Percentiles rank a stretch among this genome's conserved stretches.
phyloP scores from a whole-genome alignment of 2,329 filamentous ascomycete genomes.

The Cladosporium sp. region DNA sequence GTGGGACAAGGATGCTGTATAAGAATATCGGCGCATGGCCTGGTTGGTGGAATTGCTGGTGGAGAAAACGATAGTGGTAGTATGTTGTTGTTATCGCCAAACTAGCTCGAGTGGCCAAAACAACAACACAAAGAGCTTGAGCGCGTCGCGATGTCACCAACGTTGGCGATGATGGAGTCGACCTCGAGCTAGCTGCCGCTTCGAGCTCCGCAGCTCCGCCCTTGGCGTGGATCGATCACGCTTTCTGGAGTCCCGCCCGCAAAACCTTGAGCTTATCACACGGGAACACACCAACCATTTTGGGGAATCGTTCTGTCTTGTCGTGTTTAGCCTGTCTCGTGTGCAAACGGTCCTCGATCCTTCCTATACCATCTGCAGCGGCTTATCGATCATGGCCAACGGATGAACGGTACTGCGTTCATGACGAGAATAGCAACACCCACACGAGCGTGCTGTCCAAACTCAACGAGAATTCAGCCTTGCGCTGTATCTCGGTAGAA shows the following conservation, averaged over 20 bases:
- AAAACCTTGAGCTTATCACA: conserved; percentile 1
- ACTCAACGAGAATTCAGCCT: background rate
- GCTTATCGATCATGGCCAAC: background rate
- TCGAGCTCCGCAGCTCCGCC: background rate
- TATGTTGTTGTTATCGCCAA: background rate
- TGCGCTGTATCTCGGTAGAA: background rate
- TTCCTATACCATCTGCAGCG: background rate
- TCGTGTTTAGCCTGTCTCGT: background rate
- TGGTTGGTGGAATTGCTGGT: background rate
- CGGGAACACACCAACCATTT: background rate
- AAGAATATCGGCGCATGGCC: background rate
- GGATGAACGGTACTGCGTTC: background rate
- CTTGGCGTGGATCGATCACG: background rate
- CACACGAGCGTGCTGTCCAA: background rate
- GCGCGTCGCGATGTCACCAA: conserved; percentile 4
- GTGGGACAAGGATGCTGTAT: background rate
- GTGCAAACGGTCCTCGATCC: background rate
- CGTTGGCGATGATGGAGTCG: background rate
- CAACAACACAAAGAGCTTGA: background rate
- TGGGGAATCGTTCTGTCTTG: background rate
- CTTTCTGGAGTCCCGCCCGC: conserved; percentile 2
- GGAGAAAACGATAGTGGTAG: background rate
- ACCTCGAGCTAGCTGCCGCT: background rate
- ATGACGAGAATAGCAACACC: background rate
- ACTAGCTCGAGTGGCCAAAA: background rate